Evolutionary conservation across 768 basidiomycete genomes (phyloP).

Genomic region (Boletus rubroflammeus): DNA sequence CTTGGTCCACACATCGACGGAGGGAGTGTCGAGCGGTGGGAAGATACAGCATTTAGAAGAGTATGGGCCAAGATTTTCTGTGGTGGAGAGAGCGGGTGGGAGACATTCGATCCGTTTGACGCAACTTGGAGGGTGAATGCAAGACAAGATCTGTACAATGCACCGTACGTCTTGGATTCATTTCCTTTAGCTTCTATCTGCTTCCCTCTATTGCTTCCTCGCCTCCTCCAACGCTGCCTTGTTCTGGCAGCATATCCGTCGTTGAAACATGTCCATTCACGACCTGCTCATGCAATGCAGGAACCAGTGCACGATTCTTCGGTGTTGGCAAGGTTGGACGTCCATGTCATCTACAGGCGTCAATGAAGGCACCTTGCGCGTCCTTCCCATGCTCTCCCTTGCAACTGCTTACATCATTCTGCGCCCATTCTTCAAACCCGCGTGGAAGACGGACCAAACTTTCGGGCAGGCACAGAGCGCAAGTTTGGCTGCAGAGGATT

Average conservation of each 20-base stretch:
- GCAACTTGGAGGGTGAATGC: slow-evolving; percentile 45
- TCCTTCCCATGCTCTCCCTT: slow-evolving; percentile 55
- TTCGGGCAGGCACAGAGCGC: slow-evolving; percentile 16
- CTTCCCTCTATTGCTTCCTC: background rate
- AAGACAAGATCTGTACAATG: slow-evolving; percentile 58
- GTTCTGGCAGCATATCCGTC: background rate
- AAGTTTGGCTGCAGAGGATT: slow-evolving; percentile 45
- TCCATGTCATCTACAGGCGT: slow-evolving; percentile 52
- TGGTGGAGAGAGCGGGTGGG: slow-evolving; percentile 41
- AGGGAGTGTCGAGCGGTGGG: slow-evolving; percentile 55
- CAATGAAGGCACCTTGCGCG: slow-evolving; percentile 58
- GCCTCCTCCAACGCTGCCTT: slow-evolving; percentile 2
- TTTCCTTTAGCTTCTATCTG: background rate
- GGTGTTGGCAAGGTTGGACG: slow-evolving; percentile 60
- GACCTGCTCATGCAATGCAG: slow-evolving; percentile 25
- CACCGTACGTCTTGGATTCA: slow-evolving; percentile 37
- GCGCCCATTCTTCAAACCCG: slow-evolving; percentile 61
- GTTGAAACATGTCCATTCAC: background rate
- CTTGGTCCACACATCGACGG: slow-evolving; percentile 60
- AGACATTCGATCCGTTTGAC: slow-evolving; percentile 48
- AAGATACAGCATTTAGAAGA: slow-evolving; percentile 41
- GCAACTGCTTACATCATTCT: slow-evolving; percentile 59
- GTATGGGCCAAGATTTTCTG: slow-evolving; percentile 44
- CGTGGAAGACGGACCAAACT: background rate
- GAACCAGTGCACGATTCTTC: slow-evolving; percentile 51